phyloP scores from a whole-genome alignment of 202 grass and related monocot species.

The Tripidium arundinaceum region DNA sequence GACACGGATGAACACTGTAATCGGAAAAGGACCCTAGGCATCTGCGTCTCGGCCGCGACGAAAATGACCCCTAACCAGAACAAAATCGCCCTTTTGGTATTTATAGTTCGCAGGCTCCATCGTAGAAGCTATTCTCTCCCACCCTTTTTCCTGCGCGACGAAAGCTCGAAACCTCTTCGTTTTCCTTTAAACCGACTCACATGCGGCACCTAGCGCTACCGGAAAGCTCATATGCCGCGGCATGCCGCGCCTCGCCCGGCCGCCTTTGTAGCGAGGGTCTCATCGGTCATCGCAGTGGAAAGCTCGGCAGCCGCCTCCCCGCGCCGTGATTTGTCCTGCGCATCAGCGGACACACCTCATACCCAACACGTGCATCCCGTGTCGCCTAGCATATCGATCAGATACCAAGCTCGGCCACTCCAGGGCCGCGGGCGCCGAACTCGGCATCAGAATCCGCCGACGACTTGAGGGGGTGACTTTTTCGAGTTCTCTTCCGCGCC shows the following conservation, averaged over 20 bases:
- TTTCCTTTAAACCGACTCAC: neutral
- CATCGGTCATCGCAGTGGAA: too few species aligned
- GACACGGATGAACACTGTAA: neutral
- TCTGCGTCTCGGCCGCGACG: neutral
- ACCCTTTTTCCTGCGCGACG: neutral
- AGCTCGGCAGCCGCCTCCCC: too few species aligned
- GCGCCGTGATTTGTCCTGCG: neutral
- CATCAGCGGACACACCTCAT: neutral
- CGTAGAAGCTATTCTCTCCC: neutral
- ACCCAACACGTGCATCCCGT: slow-evolving; percentile 6
- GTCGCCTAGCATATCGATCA: too few species aligned
- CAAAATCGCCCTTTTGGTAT: slow-evolving; percentile 31
- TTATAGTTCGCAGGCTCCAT: neutral
- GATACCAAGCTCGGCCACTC: too few species aligned
- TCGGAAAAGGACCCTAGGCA: neutral
- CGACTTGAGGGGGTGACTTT: neutral
- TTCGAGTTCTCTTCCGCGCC: neutral
- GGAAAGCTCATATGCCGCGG: neutral
- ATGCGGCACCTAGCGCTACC: neutral
- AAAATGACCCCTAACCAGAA: slow-evolving; percentile 29
- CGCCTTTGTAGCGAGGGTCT: too few species aligned
- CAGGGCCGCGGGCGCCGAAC: neutral
- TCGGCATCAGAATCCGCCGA: neutral
- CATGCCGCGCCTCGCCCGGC: too few species aligned
- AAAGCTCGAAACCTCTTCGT: neutral